Evolutionary conservation across 2,329 filamentous ascomycete species (phyloP), one percentile per base, ranked within the genome.

Genomic region (Trichoderma sp.): DNA sequence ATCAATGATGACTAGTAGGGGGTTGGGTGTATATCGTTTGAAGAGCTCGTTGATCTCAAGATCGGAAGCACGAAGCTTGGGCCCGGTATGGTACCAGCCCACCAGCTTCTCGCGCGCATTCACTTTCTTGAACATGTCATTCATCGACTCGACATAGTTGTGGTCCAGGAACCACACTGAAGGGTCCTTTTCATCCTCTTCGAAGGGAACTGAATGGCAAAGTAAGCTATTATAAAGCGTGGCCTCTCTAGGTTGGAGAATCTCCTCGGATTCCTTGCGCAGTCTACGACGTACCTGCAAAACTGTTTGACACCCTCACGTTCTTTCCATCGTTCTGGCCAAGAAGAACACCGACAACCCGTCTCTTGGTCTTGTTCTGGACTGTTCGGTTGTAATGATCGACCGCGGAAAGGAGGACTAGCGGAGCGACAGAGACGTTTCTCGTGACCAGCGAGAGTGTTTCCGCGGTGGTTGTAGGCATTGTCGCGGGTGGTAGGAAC

Each of bases 81-180:
- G 96, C 52, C 96, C 96, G 24, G 96, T 97, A 83, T 99, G 96
- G 82, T 99, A 99, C 96, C 96, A 99, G 78, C 96, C 96, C 86
- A 99, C 96, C 80, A 99, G 87, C 89, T 98, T 98, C 85, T 99
- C 96, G 72, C 93, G 87, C 71, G 96, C 96, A 84, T 99, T 99
- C 86, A 99, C 94, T 84, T 98, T 98, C 86, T 99, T 99, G 88
- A 99, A 99, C 96, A 99, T 99, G 82, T 98, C 96, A 83, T 96
- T 97, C 96, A 99, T 99, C 75, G 91, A 93, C 83, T 99, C 96
- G 81, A 99, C 92, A 78, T 97, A 99, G 87, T 98, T 98, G 87
- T 99, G 96, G 81, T 99, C 96, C 73, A 99, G 84, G 80, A 98
- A 99, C 96, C 96, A 99, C 79, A 99, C 96, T 43, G 95, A 96